These are phyloP conservation scores for Trichoderma breve DNA, from an alignment of 2,329 filamentous ascomycete genomes.

Conservation along the genomic window DNA sequence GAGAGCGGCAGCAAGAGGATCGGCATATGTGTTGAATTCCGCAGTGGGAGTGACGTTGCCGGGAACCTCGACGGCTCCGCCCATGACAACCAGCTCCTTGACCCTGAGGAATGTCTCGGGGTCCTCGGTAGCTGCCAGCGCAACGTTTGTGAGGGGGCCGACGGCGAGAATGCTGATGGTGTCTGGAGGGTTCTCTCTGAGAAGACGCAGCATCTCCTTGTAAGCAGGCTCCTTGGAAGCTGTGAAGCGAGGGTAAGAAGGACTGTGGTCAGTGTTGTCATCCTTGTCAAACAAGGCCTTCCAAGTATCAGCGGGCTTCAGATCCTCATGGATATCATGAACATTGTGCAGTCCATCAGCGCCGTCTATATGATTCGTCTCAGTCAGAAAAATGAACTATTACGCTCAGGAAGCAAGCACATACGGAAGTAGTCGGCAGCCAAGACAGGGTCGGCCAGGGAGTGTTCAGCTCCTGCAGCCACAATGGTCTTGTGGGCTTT, in stretches of 20 bases:
- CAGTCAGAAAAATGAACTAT: background rate
- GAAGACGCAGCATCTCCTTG: conserved; percentile 83
- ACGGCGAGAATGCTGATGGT: conserved; percentile 88
- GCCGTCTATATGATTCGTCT: conserved; percentile 55
- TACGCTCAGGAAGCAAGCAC: conserved; percentile 32
- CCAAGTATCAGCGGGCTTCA: conserved; percentile 74
- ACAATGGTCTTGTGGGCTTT: conserved; percentile 74
- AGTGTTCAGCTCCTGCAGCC: conserved; percentile 81
- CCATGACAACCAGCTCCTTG: conserved; percentile 95
- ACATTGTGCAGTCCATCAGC: conserved; percentile 74
- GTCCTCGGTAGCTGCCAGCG: conserved; percentile 82
- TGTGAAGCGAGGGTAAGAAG: conserved; percentile 63
- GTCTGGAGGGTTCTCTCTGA: conserved; percentile 76
- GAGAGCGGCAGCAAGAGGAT: conserved; percentile 72
- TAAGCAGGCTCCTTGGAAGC: conserved; percentile 73
- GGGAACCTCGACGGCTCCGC: conserved; percentile 72
- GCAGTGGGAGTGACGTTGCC: conserved; percentile 85
- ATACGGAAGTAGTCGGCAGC: conserved; percentile 85
- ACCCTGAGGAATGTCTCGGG: conserved; percentile 83
- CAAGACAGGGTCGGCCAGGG: conserved; percentile 78
- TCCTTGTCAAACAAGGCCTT: conserved; percentile 57
- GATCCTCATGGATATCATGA: conserved; percentile 70
- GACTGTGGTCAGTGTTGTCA: conserved; percentile 39
- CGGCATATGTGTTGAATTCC: conserved; percentile 95
- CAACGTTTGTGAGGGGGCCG: conserved; percentile 91